Conservation (phyloP, 2,329 filamentous ascomycete genomes). For the Pseudogymnoascus sp. region DNA sequence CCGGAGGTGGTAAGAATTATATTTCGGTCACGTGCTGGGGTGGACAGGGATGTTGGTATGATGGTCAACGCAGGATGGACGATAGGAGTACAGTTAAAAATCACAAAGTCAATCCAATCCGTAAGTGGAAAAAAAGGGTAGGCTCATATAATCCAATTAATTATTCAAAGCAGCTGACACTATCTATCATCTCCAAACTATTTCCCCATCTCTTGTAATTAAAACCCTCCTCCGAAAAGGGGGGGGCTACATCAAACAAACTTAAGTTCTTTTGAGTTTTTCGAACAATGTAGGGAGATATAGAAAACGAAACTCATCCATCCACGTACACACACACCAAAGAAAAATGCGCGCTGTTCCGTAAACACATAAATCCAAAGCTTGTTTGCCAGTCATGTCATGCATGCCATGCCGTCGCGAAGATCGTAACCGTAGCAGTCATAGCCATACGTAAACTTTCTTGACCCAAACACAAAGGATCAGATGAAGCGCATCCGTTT, state of each 20-base stretch:
- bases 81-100: too few species aligned
- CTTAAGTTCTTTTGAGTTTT: not conserved
- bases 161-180: constrained; percentile 6
- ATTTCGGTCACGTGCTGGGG: not conserved
- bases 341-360: not conserved
- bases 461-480: not conserved
- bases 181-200: not conserved
- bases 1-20: not conserved
- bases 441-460: not conserved
- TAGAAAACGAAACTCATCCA: not conserved
- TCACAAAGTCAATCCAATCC: too few species aligned
- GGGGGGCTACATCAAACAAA: not conserved
- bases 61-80: too few species aligned
- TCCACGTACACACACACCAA: not conserved
- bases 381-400: not conserved
- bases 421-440: not conserved
- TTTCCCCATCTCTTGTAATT: not conserved
- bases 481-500: constrained; percentile 26
- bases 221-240: not conserved
- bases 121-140: not conserved
- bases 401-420: not conserved
- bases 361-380: not conserved
- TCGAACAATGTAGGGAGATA: not conserved
- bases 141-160: not conserved
- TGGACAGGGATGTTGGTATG: not conserved